Evolutionary conservation across 1,139 yeast species (phyloP).

Genomic region (Saccharomycopsis crataegensis): DNA sequence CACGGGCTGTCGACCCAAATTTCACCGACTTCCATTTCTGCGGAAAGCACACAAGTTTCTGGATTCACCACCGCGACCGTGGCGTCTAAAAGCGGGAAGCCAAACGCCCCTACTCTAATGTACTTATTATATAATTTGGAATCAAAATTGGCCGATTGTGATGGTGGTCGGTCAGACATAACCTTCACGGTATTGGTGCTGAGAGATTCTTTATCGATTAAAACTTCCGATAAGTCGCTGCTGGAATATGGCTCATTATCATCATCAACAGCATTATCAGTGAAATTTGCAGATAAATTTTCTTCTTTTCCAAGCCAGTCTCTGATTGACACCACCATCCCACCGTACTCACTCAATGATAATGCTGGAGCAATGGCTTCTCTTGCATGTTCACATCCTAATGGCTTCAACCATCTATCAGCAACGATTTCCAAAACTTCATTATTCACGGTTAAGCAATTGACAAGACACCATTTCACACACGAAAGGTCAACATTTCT

Average conservation of each 20-base stretch:
- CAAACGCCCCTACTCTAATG: slow-evolving; percentile 83
- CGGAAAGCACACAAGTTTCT: slow-evolving; percentile 64
- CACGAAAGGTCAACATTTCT: slow-evolving; percentile 72
- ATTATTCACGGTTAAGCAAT: slow-evolving; percentile 88
- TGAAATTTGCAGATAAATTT: slow-evolving; percentile 41
- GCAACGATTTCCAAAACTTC: slow-evolving; percentile 86
- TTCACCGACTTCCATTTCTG: slow-evolving; percentile 83
- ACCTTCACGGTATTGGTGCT: slow-evolving; percentile 72
- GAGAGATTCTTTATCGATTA: slow-evolving; percentile 74
- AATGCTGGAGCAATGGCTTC: slow-evolving; percentile 84
- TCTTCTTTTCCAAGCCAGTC: slow-evolving; percentile 82
- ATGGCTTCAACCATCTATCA: slow-evolving; percentile 86
- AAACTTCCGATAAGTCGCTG: slow-evolving; percentile 54
- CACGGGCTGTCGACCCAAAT: slow-evolving; percentile 94
- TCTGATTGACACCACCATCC: slow-evolving; percentile 84
- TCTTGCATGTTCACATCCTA: slow-evolving; percentile 75
- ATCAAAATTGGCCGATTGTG: slow-evolving; percentile 42
- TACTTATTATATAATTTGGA: slow-evolving; percentile 35
- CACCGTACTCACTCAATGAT: slow-evolving; percentile 90
- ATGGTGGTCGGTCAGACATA: slow-evolving; percentile 52
- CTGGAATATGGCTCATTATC: slow-evolving; percentile 31
- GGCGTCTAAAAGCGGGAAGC: slow-evolving; percentile 90
- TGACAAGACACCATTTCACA: slow-evolving; percentile 83
- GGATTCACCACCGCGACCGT: slow-evolving; percentile 92
- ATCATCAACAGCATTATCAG: slow-evolving; percentile 28